Conservation (phyloP, 2,329 filamentous ascomycete species). For the Ophiognomonia clavigignenti-juglandacearum region DNA sequence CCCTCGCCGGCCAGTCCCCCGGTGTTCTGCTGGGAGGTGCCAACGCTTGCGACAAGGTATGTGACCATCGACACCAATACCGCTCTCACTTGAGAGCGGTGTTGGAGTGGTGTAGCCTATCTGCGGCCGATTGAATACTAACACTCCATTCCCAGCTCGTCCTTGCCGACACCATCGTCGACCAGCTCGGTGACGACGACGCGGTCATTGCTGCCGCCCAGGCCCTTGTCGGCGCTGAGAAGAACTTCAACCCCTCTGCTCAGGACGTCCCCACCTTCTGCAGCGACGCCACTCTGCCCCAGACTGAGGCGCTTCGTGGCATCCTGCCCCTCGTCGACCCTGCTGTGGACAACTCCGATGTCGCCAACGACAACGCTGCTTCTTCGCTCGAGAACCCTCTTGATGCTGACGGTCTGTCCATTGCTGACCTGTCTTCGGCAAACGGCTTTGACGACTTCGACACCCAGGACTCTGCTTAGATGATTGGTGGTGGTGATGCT, state of each 20-base stretch:
- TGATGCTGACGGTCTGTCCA: conserved; percentile 54
- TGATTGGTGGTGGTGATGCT: too few relatives aligned
- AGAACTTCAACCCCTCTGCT: conserved; percentile 68
- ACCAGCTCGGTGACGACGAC: conserved; percentile 54
- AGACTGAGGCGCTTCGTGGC: conserved; percentile 55
- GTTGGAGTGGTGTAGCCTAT: too few relatives aligned
- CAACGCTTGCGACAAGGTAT: conserved; percentile 60
- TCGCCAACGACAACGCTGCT: conserved; percentile 56
- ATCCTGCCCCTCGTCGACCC: conserved; percentile 66
- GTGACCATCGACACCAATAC: not conserved
- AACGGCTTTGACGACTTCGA: conserved; percentile 59
- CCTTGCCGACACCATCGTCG: conserved; percentile 60
- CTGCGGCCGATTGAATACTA: too few relatives aligned
- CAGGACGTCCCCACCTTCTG: conserved; percentile 59
- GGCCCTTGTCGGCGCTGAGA: conserved; percentile 61
- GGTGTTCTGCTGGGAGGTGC: conserved; percentile 59
- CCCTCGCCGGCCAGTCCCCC: conserved; percentile 58
- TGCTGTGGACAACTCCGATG: conserved; percentile 49
- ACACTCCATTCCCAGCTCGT: conserved; percentile 38
- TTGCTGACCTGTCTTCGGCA: conserved; percentile 58
- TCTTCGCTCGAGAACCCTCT: conserved; percentile 50
- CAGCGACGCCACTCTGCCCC: conserved; percentile 57
- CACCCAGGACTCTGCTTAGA: not conserved
- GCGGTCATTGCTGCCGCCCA: conserved; percentile 57
- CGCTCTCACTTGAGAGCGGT: not conserved